A percentile compares a stretch with the other conserved stretches of the same genome.
Conservation (phyloP, 768 basidiomycete species). For the Kwoniella newhampshirensis region DNA sequence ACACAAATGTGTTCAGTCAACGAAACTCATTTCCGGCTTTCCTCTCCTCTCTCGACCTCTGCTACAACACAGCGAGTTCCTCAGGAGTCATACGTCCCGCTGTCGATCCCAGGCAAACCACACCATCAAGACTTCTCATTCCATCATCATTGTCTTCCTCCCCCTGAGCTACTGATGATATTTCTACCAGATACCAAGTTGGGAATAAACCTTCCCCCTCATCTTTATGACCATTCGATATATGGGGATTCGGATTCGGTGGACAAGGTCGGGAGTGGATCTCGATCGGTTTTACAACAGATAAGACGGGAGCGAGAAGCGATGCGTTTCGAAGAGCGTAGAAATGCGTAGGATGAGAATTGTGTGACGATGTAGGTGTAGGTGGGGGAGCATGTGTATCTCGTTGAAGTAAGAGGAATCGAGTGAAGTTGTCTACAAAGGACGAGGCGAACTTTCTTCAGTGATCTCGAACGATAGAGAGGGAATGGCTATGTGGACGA, state of each 20-base stretch:
- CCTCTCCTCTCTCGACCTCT: no score
- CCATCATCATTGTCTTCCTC: background rate
- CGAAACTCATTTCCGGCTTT: no score
- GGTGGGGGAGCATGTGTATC: background rate
- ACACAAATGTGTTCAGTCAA: no score
- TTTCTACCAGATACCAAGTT: constrained; percentile 10
- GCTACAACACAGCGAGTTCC: constrained; percentile 7
- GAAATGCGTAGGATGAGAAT: constrained; percentile 11
- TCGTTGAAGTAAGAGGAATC: constrained; percentile 44
- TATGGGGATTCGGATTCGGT: background rate
- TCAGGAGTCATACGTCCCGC: constrained; percentile 10
- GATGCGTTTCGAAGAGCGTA: constrained; percentile 4
- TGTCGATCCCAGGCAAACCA: constrained; percentile 7
- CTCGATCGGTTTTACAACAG: background rate
- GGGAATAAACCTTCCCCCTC: constrained; percentile 6
- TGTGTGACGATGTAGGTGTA: no score
- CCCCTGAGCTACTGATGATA: background rate
- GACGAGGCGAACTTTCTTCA: background rate
- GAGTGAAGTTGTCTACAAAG: constrained; percentile 47
- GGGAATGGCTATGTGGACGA: background rate
- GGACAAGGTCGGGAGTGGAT: constrained; percentile 11
- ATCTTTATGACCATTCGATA: background rate
- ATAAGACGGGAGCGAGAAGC: constrained; percentile 1
- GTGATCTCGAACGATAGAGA: background rate
- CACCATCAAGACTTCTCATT: background rate